Percentiles rank a stretch among this genome's conserved stretches.
Conservation (phyloP, 352 stramenopile species). For the Globisporangium lucens region DNA sequence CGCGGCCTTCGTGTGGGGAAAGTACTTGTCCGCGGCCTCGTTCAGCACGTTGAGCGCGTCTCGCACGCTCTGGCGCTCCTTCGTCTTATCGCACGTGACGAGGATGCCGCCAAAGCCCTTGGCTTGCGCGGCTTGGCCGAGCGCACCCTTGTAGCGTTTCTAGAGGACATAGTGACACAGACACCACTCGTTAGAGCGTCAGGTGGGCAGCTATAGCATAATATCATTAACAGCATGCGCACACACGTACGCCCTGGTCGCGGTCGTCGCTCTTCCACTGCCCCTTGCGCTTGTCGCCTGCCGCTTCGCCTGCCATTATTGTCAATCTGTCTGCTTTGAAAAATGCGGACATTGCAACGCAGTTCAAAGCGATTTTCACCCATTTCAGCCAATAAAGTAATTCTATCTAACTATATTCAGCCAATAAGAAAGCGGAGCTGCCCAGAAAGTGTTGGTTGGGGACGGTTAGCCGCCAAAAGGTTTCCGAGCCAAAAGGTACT, state of each 20-base stretch:
- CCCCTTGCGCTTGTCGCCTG: constrained; percentile 51
- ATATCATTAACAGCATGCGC: background rate
- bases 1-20: constrained; percentile 22
- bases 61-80: constrained; percentile 67
- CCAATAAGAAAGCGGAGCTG: constrained; percentile 19
- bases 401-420: constrained; percentile 3
- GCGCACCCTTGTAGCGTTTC: constrained; percentile 62
- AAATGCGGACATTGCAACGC: constrained; percentile 7
- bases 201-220: background rate
- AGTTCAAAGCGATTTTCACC: background rate
- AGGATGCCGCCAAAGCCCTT: constrained; percentile 61
- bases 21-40: constrained; percentile 64
- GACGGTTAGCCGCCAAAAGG: background rate
- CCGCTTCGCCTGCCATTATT: constrained; percentile 28
- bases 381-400: constrained; percentile 26
- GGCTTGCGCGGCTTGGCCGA: constrained; percentile 43
- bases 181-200: background rate
- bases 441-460: constrained; percentile 18
- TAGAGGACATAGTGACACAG: constrained; percentile 9
- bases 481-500: background rate
- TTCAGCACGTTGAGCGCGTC: constrained; percentile 78
- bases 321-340: background rate
- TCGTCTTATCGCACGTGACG: constrained; percentile 75
- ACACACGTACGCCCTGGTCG: constrained; percentile 4
- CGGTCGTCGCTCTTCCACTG: constrained; percentile 41